Percentiles rank a stretch among this genome's conserved stretches.
These are phyloP conservation scores for Dothiorella sarmentorum DNA, from an alignment of 2,329 filamentous ascomycete genomes.

Conservation along the genomic window DNA sequence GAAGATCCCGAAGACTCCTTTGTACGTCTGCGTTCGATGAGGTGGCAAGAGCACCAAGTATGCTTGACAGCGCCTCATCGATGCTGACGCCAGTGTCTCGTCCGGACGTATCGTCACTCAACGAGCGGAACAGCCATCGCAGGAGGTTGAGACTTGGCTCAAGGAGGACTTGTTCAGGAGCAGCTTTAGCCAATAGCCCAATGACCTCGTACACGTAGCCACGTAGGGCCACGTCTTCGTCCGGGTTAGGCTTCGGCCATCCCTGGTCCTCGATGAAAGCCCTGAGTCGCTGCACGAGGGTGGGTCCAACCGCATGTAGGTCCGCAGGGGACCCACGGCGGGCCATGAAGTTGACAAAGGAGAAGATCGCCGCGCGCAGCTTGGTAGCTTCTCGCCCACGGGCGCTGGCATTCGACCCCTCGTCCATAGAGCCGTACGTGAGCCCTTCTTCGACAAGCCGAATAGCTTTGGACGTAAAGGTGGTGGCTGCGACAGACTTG, in stretches of 20 bases:
- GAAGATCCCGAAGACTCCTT: conserved; percentile 33
- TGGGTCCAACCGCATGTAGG: conserved; percentile 63
- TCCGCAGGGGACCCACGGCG: conserved; percentile 62
- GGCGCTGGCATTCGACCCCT: conserved; percentile 26
- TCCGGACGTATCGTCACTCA: conserved; percentile 73
- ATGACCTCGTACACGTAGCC: conserved; percentile 88
- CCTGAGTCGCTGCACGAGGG: conserved; percentile 65
- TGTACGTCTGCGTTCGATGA: conserved; percentile 47
- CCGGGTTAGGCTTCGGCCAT: conserved; percentile 65
- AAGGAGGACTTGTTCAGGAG: conserved; percentile 55
- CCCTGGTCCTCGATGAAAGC: conserved; percentile 76
- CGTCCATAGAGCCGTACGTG: conserved; percentile 16
- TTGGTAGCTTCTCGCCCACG: conserved; percentile 70
- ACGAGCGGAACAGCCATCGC: conserved; percentile 78
- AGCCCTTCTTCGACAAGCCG: conserved; percentile 60
- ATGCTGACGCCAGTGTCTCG: conserved; percentile 79
- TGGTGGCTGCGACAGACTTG: conserved; percentile 72
- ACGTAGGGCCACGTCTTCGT: conserved; percentile 62
- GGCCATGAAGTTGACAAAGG: conserved; percentile 83
- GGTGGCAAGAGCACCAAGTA: conserved; percentile 53
- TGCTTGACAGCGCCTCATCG: conserved; percentile 78
- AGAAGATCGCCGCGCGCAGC: conserved; percentile 76
- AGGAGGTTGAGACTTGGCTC: conserved; percentile 54
- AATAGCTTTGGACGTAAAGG: conserved; percentile 64
- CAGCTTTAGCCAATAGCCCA: conserved; percentile 69